phyloP scores from a whole-genome alignment of 257 asterid species.

The Scutellaria baicalensis region DNA sequence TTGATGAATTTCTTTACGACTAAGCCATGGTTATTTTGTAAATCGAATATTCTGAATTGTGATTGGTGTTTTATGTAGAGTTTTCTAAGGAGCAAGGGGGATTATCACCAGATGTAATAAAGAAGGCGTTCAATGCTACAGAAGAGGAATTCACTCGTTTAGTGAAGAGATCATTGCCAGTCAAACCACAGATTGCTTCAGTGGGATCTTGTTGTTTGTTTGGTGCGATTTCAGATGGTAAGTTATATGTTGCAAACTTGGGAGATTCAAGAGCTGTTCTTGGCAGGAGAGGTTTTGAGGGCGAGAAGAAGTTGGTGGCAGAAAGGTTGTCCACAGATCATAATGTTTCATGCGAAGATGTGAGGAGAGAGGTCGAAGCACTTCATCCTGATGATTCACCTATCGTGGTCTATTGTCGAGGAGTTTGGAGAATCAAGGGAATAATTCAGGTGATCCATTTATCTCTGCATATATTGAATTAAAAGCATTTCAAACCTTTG shows the following conservation, averaged over 20 bases:
- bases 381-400: slow-evolving; percentile 78
- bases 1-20: not conserved
- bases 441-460: slow-evolving; percentile 71
- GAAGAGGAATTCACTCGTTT: slow-evolving; percentile 86
- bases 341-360: slow-evolving; percentile 72
- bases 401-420: slow-evolving; percentile 68
- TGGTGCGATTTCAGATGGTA: slow-evolving; percentile 77
- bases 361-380: slow-evolving; percentile 87
- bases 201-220: slow-evolving; percentile 90
- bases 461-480: not conserved
- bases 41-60: not conserved
- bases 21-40: not conserved
- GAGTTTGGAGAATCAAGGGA: slow-evolving; percentile 98
- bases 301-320: slow-evolving; percentile 64
- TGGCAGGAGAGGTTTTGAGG: slow-evolving; percentile 63
- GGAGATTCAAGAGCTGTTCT: slow-evolving; percentile 99
- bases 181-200: slow-evolving; percentile 72
- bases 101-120: slow-evolving; percentile 69
- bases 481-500: not conserved
- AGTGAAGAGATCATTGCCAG: slow-evolving; percentile 58
- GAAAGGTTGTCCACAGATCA: slow-evolving; percentile 90
- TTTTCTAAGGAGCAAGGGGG: slow-evolving; percentile 89
- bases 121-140: slow-evolving; percentile 76
- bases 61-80: slow-evolving; percentile 36
- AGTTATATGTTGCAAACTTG: slow-evolving; percentile 73